Evolutionary conservation across 2,329 filamentous ascomycete species (phyloP).

Genomic region (Zymoseptoria passerinii): DNA sequence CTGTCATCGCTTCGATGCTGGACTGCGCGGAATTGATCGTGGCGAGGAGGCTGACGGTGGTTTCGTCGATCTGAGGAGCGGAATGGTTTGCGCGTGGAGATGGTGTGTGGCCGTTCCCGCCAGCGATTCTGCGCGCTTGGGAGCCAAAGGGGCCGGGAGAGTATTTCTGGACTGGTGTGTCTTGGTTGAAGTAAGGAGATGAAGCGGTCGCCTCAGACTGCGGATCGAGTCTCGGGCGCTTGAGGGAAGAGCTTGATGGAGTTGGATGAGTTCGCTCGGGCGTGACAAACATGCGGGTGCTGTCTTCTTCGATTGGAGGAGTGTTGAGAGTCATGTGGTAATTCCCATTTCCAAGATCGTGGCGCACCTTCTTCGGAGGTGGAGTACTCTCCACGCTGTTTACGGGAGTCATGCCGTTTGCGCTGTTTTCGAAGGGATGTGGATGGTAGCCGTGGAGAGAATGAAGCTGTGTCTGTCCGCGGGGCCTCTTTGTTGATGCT

Average conservation of each 20-base stretch:
- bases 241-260: not conserved
- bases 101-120: conserved; percentile 1
- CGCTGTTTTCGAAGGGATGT: not conserved
- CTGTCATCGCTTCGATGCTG: not conserved
- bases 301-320: not conserved
- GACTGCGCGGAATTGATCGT: not conserved
- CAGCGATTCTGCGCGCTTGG: conserved; percentile 7
- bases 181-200: not conserved
- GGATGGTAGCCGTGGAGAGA: not conserved
- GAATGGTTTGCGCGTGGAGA: not conserved
- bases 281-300: not conserved
- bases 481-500: not conserved
- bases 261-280: not conserved
- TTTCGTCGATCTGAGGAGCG: not conserved
- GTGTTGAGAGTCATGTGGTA: not conserved
- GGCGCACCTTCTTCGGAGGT: not conserved
- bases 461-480: not conserved
- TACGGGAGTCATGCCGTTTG: not conserved
- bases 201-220: not conserved
- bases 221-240: not conserved
- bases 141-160: conserved; percentile 6
- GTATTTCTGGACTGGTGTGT: not conserved
- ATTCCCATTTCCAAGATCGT: not conserved
- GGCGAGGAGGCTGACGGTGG: not conserved
- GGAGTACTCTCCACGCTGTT: not conserved